Evolutionary conservation across 352 stramenopile genomes (phyloP).

Genomic region (Phytophthora macrochlamydospora): DNA sequence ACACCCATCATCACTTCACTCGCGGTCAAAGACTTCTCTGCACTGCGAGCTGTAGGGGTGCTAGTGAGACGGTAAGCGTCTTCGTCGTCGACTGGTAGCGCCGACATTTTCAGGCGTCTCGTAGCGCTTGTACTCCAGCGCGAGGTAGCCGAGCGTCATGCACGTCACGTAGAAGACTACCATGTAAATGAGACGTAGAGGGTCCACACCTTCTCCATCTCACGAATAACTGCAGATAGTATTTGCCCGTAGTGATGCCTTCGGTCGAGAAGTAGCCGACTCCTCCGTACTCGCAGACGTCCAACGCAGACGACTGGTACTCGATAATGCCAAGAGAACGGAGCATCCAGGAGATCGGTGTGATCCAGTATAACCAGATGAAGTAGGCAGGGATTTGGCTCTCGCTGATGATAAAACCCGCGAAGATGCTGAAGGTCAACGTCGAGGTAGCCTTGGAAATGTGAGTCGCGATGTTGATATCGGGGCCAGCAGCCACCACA

Average conservation of each 20-base stretch:
- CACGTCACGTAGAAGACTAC: not conserved
- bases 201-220: not conserved
- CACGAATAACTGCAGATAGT: not conserved
- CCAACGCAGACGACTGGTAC: not conserved
- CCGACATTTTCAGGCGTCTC: not conserved
- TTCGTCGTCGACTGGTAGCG: not conserved
- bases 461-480: not conserved
- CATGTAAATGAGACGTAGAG: not conserved
- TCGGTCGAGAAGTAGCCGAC: not conserved
- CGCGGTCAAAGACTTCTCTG: not conserved
- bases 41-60: not conserved
- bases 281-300: not conserved
- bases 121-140: not conserved
- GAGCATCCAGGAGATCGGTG: not conserved
- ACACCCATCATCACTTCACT: not conserved
- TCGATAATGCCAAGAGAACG: not conserved
- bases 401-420: not conserved
- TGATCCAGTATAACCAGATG: not conserved
- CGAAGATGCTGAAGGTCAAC: conserved; percentile 9
- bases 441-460: not conserved
- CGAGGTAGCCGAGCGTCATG: not conserved
- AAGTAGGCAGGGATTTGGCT: not conserved
- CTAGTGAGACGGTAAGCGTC: too few species aligned
- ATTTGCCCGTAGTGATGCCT: not conserved
- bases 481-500: not conserved